phyloP scores from a whole-genome alignment of 2,329 filamentous ascomycete genomes.

The Diaporthe eres region DNA sequence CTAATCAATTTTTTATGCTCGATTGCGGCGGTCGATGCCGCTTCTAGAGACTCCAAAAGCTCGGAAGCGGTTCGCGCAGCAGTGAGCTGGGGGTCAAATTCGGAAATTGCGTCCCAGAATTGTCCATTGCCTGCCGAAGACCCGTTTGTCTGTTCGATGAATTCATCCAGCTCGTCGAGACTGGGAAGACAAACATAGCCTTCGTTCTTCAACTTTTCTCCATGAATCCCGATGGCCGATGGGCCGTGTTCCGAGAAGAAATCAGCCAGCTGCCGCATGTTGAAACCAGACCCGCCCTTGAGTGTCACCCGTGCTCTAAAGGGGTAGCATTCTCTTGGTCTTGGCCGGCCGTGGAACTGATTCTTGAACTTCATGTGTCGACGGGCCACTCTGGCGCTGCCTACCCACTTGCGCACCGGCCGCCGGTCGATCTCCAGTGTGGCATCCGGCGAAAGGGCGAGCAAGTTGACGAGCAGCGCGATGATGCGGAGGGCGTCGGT shows the following conservation, averaged over 20 bases:
- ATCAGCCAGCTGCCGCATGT: background rate
- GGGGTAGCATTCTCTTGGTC: background rate
- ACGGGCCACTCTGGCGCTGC: background rate
- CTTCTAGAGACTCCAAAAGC: constrained; percentile 1
- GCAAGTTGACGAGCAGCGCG: constrained; percentile 11
- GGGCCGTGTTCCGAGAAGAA: constrained; percentile 5
- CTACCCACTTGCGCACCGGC: constrained; percentile 15
- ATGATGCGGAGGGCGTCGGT: constrained; percentile 20
- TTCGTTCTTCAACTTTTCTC: background rate
- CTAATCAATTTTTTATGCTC: background rate
- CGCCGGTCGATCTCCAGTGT: background rate
- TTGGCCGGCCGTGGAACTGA: constrained; percentile 14
- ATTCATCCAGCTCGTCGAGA: constrained; percentile 16
- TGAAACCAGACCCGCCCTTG: background rate
- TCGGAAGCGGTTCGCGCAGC: constrained; percentile 18
- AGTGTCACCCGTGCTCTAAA: constrained; percentile 18
- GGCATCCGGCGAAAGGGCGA: background rate
- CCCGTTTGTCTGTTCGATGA: constrained; percentile 12
- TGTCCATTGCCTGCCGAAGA: constrained; percentile 9
- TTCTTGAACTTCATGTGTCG: constrained; percentile 2
- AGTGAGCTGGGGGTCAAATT: constrained; percentile 15
- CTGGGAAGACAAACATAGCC: constrained; percentile 16
- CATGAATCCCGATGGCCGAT: constrained; percentile 7
- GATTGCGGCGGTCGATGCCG: background rate
- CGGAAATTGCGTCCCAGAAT: constrained; percentile 15